Base-by-base conservation (phyloP, 208 protist species). In the Herpetomonas samuelpessoai region DNA sequence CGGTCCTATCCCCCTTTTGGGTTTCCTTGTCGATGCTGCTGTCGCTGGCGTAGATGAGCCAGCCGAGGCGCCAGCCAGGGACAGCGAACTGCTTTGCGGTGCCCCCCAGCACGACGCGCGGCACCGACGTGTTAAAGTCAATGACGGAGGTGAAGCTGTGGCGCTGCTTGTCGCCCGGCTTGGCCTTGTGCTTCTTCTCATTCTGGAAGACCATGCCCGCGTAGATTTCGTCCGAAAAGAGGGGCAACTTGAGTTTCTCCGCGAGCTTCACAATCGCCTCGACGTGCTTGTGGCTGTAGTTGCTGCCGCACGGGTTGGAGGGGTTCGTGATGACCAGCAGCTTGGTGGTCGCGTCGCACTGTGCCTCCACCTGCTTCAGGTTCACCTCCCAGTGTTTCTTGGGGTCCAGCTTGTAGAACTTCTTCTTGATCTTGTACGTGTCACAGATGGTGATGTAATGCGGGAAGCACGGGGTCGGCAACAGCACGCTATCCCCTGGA, bases 191-290 rank as follows among this genome's bases (percentile, higher is more conserved):
- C n/a, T n/a, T n/a, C n/a, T n/a, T n/a, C 44, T 60, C 54, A 6
- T 70, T 68, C 3, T 64, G 47, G 63, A 95, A 98, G n/a, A 83
- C 77, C 70, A 97, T 95, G n/a, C 85, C 84, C 12, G 72, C 81
- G 79, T 97, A 97, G 38, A 97, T 95, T 53, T 97, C 93, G 52
- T 97, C 93, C 1, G 88, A 29, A 38, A 97, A 83, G 55, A 97
- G 88, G 28, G 91, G 90, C 7, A 97, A 35, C 24, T 67, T 47
- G 49, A 92, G 62, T 50, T 88, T 65, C 45, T 88, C 83, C 1
- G 80, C 86, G 1, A 96, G 51, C 47, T 63, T 57, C 7, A 92
- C 45, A 26, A 92, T 61, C 14, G 51, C 79, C 24, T 60, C 28
- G 16, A 96, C 47, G 68, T 97, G 93, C 35, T 72, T 16, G 3